Evolutionary conservation across 225 moss, liverwort and hornwort genomes (phyloP).

Genomic region (Bryoerythrophyllum caledonicum): DNA sequence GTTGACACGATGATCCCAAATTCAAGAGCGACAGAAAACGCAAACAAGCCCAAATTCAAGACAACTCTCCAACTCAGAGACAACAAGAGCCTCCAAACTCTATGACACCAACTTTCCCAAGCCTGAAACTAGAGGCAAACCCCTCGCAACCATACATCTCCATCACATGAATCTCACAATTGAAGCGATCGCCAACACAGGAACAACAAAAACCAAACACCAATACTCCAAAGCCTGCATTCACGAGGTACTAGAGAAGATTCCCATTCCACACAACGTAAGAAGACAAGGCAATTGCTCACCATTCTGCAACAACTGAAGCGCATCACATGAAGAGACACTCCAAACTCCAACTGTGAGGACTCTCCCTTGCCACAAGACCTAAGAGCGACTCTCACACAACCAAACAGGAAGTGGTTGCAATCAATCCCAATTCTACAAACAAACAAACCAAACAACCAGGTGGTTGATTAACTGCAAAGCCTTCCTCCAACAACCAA

Average conservation of each 20-base stretch:
- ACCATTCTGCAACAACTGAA: conserved; percentile 13
- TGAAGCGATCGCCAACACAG: background rate
- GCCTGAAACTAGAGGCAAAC: background rate
- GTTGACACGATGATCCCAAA: background rate
- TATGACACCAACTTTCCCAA: background rate
- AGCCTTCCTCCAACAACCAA: conserved; percentile 15
- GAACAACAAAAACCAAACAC: background rate
- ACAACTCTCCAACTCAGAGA: background rate
- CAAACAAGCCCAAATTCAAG: background rate
- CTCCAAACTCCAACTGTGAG: no score
- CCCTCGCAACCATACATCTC: background rate
- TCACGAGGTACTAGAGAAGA: no score
- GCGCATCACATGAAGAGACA: background rate
- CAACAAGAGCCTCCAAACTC: background rate
- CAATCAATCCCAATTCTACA: background rate
- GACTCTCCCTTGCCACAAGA: no score
- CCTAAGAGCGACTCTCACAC: no score
- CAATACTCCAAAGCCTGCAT: no score
- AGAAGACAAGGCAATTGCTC: background rate
- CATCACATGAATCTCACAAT: conserved; percentile 13
- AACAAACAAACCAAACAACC: background rate
- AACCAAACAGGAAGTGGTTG: no score
- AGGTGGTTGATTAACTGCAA: conserved; percentile 29
- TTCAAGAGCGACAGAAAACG: no score
- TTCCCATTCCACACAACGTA: background rate